Conservation (phyloP, 1,139 yeast genomes). For the Pichia sp. region DNA sequence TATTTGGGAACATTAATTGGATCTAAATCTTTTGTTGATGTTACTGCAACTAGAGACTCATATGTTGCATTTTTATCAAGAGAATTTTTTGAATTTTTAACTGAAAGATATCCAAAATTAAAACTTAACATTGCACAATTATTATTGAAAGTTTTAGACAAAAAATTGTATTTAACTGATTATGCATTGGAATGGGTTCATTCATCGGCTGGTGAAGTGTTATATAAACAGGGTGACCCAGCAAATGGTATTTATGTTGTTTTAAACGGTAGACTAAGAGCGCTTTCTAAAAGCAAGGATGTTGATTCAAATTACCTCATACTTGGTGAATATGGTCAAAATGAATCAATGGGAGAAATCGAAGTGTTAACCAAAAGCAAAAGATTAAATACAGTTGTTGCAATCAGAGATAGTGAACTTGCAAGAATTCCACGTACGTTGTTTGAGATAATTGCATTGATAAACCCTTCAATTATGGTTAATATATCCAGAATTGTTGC, state of each 20-base stretch:
- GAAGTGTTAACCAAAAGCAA: conserved; percentile 84
- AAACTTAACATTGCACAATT: conserved; percentile 73
- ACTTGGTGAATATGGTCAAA: conserved; percentile 83
- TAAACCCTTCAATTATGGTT: conserved; percentile 85
- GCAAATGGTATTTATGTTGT: conserved; percentile 93
- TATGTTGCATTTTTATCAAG: conserved; percentile 71
- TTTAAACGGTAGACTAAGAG: conserved; percentile 81
- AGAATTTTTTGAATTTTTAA: conserved; percentile 52
- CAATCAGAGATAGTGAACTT: conserved; percentile 88
- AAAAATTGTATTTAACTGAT: conserved; percentile 67
- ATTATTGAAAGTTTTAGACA: conserved; percentile 59
- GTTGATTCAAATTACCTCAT: conserved; percentile 29
- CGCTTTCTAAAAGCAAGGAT: conserved; percentile 32
- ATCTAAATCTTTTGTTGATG: conserved; percentile 66
- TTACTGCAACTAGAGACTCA: conserved; percentile 48
- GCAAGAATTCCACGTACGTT: conserved; percentile 88
- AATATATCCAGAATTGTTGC: conserved; percentile 89
- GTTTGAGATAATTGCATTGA: conserved; percentile 76
- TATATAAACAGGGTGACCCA: conserved; percentile 76
- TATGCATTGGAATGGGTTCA: conserved; percentile 96
- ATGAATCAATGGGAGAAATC: conserved; percentile 90
- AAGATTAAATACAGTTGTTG: conserved; percentile 69
- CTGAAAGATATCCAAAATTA: conserved; percentile 71
- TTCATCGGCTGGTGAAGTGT: conserved; percentile 71
- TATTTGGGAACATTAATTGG: conserved; percentile 78